phyloP scores from a whole-genome alignment of 208 protist species.

The Trypanosoma brucei region DNA sequence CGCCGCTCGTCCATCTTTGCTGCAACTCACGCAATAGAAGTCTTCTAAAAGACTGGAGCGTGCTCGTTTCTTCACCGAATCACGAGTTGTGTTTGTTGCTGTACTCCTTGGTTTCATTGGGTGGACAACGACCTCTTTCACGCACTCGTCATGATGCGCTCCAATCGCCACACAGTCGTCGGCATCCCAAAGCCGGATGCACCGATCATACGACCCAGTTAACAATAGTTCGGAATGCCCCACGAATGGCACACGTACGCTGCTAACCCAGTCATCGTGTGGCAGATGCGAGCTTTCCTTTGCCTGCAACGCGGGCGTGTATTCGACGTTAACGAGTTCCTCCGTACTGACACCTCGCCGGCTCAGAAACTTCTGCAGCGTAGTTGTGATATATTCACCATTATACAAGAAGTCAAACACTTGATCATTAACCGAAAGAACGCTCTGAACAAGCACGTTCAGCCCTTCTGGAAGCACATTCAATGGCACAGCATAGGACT shows the following conservation, averaged over 20 bases:
- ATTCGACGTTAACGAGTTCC: slow-evolving; percentile 80
- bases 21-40: slow-evolving; percentile 60
- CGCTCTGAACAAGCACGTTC: slow-evolving; percentile 59
- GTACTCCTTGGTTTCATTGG: slow-evolving; percentile 16
- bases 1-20: slow-evolving; percentile 74
- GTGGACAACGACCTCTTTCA: slow-evolving; percentile 72
- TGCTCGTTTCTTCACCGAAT: slow-evolving; percentile 22
- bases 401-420: slow-evolving; percentile 77
- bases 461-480: slow-evolving; percentile 61
- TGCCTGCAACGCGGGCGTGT: slow-evolving; percentile 72
- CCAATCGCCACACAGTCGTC: slow-evolving; percentile 69
- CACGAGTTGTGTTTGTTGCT: slow-evolving; percentile 1
- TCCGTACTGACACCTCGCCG: slow-evolving; percentile 68
- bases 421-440: slow-evolving; percentile 43
- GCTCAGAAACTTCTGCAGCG: slow-evolving; percentile 66
- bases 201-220: slow-evolving; percentile 78
- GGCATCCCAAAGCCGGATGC: slow-evolving; percentile 74
- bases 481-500: slow-evolving; percentile 68
- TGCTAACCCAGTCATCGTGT: slow-evolving; percentile 88
- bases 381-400: slow-evolving; percentile 76
- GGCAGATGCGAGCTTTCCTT: slow-evolving; percentile 77
- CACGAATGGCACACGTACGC: slow-evolving; percentile 52
- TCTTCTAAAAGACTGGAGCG: slow-evolving; percentile 22
- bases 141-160: slow-evolving; percentile 59
- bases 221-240: slow-evolving; percentile 56